Base-by-base conservation (phyloP, 306 rosid species). In the Medicago arabica region DNA sequence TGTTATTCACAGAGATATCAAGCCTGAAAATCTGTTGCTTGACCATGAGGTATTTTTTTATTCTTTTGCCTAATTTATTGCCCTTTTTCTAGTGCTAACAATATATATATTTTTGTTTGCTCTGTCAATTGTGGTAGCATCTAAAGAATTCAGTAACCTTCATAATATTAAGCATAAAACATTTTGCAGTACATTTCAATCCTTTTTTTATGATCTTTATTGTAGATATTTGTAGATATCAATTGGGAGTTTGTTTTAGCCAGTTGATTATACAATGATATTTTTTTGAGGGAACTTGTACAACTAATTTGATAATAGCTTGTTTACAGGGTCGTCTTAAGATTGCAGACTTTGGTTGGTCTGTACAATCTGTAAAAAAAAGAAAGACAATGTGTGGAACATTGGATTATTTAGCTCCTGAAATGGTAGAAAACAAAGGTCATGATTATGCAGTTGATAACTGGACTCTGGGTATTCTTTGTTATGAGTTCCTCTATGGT, bases 271-370 rank as follows among this genome's bases (percentile, higher is more conserved):
- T 8, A 34, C 16, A 55, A 71, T 21, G 5, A 34, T 34, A 5
- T 4, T 34, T 34, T 4, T 34, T 34, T 34, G 38, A 34, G 7
- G 7, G 38, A 34, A 34, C 38, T 6, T 34, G 38, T 4, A 34
- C 38, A 34, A 34, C 18, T 76, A 72, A 7, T 55, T 21, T 77
- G 40, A 40, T 58, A 1, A 53, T 73, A 66, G 10, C 76, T 77
- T 34, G 38, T 31, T 75, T 43, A 71, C 81, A 94, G 96, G 97
- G 98, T 76, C 90, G 91, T 59, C 83, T 93, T 84, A 93, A 93
- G 76, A 93, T 91, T 74, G 97, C 93, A 28, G 98, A 93, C 71
- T 93, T 93, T 83, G 97, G 98, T 74, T 93, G 98, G 98, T 88
- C 97, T 41, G 98, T 91, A 21, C 94, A 93, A 80, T 90, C 97